Percentiles rank a stretch among this genome's conserved stretches.
phyloP scores from a whole-genome alignment of 352 stramenopile species.

The Phytophthora sojae region DNA sequence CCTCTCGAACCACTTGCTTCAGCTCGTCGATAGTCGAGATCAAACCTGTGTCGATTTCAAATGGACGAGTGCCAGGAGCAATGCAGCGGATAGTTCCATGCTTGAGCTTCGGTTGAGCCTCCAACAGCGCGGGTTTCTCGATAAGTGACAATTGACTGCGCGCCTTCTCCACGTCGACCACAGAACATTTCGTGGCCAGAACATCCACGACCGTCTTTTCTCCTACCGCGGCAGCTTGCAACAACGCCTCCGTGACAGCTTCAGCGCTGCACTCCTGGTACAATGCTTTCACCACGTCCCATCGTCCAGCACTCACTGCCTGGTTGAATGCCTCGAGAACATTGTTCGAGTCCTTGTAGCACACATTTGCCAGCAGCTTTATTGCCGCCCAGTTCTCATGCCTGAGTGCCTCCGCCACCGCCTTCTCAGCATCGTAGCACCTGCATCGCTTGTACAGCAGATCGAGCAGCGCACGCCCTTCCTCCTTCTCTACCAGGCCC shows the following conservation, averaged over 20 bases:
- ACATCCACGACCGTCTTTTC: background rate
- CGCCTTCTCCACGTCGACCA: background rate
- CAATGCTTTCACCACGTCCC: too few species aligned
- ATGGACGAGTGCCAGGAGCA: background rate
- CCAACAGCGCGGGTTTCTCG: background rate
- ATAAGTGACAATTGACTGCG: background rate
- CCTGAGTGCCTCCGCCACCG: too few species aligned
- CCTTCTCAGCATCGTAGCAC: too few species aligned
- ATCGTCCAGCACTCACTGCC: too few species aligned
- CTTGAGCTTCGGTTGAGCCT: background rate
- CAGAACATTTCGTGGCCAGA: background rate
- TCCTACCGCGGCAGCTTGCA: background rate
- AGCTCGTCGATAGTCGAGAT: background rate
- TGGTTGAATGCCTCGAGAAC: too few species aligned
- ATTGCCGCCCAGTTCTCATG: too few species aligned
- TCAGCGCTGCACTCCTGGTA: too few species aligned
- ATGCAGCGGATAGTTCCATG: background rate
- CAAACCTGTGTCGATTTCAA: background rate
- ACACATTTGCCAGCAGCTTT: too few species aligned
- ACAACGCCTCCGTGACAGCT: background rate
- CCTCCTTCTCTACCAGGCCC: too few species aligned
- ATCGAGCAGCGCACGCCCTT: too few species aligned
- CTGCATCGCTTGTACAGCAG: too few species aligned
- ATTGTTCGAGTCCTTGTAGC: too few species aligned
- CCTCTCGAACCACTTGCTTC: background rate